phyloP scores from a whole-genome alignment of 106 monocot genomes.

The Agapanthus africanus region DNA sequence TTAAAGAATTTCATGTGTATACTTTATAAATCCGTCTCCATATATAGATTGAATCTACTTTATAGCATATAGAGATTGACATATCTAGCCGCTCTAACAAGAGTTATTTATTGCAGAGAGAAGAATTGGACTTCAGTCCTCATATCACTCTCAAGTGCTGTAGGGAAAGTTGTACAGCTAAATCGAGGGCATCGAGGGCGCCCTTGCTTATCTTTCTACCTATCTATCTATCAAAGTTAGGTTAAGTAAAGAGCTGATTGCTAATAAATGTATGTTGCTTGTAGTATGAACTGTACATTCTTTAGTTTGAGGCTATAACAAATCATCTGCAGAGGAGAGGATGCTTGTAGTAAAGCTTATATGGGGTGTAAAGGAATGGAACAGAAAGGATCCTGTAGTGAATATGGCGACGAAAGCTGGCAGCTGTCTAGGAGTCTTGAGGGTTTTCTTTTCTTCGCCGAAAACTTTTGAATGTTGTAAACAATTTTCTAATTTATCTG shows the following conservation, averaged over 20 bases:
- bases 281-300: constrained; percentile 57
- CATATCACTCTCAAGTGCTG: constrained; percentile 31
- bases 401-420: constrained; percentile 26
- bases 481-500: background rate
- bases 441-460: background rate
- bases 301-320: constrained; percentile 32
- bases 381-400: constrained; percentile 13
- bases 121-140: constrained; percentile 56
- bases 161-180: constrained; percentile 62
- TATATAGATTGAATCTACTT: background rate
- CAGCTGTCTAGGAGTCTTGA: constrained; percentile 8
- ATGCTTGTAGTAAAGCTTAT: constrained; percentile 20
- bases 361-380: constrained; percentile 44
- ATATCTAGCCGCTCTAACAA: background rate
- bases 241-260: constrained; percentile 19
- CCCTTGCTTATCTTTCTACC: constrained; percentile 23
- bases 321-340: constrained; percentile 19
- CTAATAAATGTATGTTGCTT: constrained; percentile 31
- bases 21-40: too few relatives aligned
- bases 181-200: constrained; percentile 33
- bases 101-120: constrained; percentile 38
- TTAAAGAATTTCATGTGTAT: background rate
- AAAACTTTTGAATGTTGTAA: background rate
- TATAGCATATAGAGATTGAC: background rate
- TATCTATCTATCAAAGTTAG: constrained; percentile 11